Conservation (phyloP, 2,329 filamentous ascomycete species). For the Malbranchea zuffiana region DNA sequence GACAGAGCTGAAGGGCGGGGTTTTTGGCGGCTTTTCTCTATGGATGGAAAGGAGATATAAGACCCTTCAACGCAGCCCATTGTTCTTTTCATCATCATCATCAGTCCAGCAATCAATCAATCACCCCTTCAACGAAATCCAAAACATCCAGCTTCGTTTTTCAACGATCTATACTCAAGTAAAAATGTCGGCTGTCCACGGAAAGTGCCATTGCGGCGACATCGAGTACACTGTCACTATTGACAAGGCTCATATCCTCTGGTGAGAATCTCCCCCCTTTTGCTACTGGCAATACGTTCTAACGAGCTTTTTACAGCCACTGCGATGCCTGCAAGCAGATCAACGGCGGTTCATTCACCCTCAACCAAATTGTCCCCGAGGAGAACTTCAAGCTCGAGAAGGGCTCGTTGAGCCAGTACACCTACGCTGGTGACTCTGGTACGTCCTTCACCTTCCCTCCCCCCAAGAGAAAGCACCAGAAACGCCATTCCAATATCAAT, state of each 20-base stretch:
- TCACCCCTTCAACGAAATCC: background rate
- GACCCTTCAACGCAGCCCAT: no score
- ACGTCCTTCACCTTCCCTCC: constrained; percentile 12
- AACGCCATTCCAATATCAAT: no score
- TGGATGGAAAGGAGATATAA: no score
- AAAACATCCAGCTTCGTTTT: no score
- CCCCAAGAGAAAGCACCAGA: no score
- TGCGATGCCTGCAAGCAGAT: constrained; percentile 48
- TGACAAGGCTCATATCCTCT: constrained; percentile 34
- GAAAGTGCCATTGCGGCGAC: constrained; percentile 47
- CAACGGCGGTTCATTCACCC: constrained; percentile 41
- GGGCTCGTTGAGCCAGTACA: constrained; percentile 42
- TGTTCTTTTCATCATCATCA: background rate
- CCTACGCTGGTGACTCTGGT: constrained; percentile 47
- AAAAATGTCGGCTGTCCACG: constrained; percentile 37
- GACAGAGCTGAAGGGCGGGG: no score
- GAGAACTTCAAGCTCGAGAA: constrained; percentile 42
- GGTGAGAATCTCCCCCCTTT: constrained; percentile 14
- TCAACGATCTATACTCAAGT: background rate
- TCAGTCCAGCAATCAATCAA: background rate
- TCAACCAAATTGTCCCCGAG: constrained; percentile 45
- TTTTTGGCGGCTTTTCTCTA: no score
- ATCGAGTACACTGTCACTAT: constrained; percentile 43
- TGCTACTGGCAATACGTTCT: background rate
- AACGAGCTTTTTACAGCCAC: constrained; percentile 34